Evolutionary conservation across 768 basidiomycete genomes (phyloP).

Genomic region (Dentipellis fragilis): DNA sequence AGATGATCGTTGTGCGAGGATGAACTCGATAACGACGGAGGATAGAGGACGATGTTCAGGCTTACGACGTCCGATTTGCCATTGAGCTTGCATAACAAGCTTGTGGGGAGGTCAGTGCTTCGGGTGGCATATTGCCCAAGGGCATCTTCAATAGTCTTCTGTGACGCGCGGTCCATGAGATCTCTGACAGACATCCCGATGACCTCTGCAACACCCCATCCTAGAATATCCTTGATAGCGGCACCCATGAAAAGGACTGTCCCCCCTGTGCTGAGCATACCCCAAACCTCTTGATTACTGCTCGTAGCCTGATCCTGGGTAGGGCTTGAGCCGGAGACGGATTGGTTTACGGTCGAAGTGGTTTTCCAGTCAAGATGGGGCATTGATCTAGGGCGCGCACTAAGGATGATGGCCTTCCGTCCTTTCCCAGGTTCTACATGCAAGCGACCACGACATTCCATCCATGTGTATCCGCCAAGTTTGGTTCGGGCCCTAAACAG

Average conservation of each 20-base stretch:
- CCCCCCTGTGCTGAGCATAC: conserved; percentile 32
- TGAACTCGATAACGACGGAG: conserved; percentile 3
- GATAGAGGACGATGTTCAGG: conserved; percentile 10
- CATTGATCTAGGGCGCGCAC: conserved; percentile 65
- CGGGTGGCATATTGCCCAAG: not conserved
- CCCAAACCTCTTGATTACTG: conserved; percentile 41
- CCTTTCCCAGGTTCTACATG: conserved; percentile 92
- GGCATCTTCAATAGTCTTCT: conserved; percentile 7
- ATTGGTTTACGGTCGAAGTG: conserved; percentile 42
- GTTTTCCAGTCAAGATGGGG: conserved; percentile 51
- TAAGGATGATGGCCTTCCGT: conserved; percentile 88
- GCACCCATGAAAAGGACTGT: conserved; percentile 42
- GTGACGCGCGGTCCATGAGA: conserved; percentile 20
- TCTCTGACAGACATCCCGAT: conserved; percentile 36
- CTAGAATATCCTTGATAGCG: conserved; percentile 53
- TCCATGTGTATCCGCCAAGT: conserved; percentile 65
- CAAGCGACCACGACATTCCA: conserved; percentile 82
- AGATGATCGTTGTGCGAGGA: not conserved
- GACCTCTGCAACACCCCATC: conserved; percentile 45
- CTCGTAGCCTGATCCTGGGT: not conserved
- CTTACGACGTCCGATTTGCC: conserved; percentile 3
- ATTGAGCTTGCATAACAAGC: conserved; percentile 7
- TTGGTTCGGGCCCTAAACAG: conserved; percentile 78
- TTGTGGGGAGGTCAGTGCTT: conserved; percentile 3
- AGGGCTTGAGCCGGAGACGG: conserved; percentile 13